Evolutionary conservation across 2,329 filamentous ascomycete genomes (phyloP), one percentile per base, ranked within the genome.

Genomic region (Verticillium zaregamsianum): DNA sequence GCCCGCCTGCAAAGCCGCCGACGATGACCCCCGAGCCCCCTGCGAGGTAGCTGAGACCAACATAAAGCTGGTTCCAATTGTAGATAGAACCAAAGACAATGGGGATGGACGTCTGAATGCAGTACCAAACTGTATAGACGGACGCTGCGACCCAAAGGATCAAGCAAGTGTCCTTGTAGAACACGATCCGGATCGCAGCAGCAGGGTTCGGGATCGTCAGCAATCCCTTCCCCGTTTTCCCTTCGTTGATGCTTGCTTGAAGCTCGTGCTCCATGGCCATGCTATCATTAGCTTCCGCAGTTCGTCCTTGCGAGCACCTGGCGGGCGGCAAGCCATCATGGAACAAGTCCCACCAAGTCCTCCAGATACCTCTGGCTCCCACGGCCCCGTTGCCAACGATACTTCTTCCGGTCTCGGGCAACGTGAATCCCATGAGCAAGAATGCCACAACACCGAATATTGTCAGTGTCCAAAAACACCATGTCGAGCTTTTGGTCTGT

Each of bases 391-490:
- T 76, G 8, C 72, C 79, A 2, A 83, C 81, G 23, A 79, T 66
- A 4, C 72, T 72, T 25, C 78, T 71, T 58, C 76, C 71, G 2
- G 78, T 80, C 61, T 81, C 77, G 0, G 83, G 84, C 8, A 85
- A 72, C 3, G 82, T 71, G 1, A 80, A 20, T 2, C 77, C 57
- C 3, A 82, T 67, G 0, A 78, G 63, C 0, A 79, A 40, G 14
- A 81, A 67, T 56, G 79, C 77, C 0, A 71, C 72, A 1, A 67
- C 72, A 49, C 68, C 66, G 62, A 72, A 71, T 15, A 85, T 82
- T 0, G 79, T 71, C 31, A 86, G 67, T 59, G 85, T 82, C 80
- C 81, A 85, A 66, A 86, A 86, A 31, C 85, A 77, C n/a, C 76
- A 74, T 57, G 78, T 72, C 83, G 83, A 86, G 4, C 82, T 82